These are phyloP conservation scores for Fraxinus floribunda DNA, from an alignment of 305 asterid genomes.

Conservation along the genomic window DNA sequence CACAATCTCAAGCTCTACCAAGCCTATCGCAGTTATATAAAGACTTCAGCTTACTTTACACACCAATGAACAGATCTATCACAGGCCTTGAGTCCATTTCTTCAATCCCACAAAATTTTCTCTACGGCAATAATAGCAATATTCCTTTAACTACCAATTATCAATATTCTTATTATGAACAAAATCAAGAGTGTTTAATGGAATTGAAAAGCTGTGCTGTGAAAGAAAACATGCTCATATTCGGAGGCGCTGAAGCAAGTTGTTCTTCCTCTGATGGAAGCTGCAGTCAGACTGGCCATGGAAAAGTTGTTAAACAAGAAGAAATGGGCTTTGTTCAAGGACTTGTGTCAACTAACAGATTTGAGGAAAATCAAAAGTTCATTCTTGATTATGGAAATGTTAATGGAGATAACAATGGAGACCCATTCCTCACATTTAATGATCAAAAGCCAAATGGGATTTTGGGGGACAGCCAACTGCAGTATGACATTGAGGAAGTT, in stretches of 20 bases:
- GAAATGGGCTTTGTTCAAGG: slow-evolving; percentile 23
- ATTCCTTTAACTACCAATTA: slow-evolving; percentile 23
- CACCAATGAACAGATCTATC: slow-evolving; percentile 26
- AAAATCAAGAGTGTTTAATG: slow-evolving; percentile 37
- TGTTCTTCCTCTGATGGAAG: slow-evolving; percentile 73
- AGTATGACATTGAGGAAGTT: slow-evolving; percentile 53
- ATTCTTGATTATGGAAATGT: slow-evolving; percentile 35
- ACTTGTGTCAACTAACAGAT: slow-evolving; percentile 20
- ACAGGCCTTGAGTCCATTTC: slow-evolving; percentile 24
- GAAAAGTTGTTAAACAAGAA: slow-evolving; percentile 50
- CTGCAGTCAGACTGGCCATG: slow-evolving; percentile 44
- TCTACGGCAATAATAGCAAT: slow-evolving; percentile 22
- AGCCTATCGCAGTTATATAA: slow-evolving; percentile 27
- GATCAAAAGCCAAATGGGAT: slow-evolving; percentile 32
- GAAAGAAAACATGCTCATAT: slow-evolving; percentile 37
- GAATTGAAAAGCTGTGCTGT: slow-evolving; percentile 33
- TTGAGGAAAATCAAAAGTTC: slow-evolving; percentile 44
- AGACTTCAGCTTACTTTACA: slow-evolving; percentile 26
- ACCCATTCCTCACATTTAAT: neutral
- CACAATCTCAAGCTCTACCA: slow-evolving; percentile 29
- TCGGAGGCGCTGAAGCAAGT: slow-evolving; percentile 45
- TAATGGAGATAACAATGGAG: neutral
- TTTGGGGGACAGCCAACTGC: slow-evolving; percentile 28
- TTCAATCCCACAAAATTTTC: slow-evolving; percentile 28
- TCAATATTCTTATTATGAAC: slow-evolving; percentile 21